Percentiles rank a stretch among this genome's conserved stretches.
These are phyloP conservation scores for Kalanchoe fedtschenkoi DNA, from an alignment of 164 flowering plant species.

Conservation along the genomic window DNA sequence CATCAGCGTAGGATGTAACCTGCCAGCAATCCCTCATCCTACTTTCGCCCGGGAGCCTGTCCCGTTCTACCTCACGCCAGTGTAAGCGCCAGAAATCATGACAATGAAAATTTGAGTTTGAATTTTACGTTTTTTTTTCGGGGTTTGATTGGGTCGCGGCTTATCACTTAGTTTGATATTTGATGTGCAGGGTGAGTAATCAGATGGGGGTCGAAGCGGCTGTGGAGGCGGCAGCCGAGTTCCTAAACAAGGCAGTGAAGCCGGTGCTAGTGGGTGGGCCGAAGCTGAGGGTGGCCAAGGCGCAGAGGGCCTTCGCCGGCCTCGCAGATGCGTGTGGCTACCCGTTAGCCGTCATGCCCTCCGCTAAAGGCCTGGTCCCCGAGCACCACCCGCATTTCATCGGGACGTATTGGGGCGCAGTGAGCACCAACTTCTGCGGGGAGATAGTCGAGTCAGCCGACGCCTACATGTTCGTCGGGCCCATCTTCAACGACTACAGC, in stretches of 20 bases:
- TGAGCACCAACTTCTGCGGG: conserved; percentile 47
- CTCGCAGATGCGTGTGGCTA: conserved; percentile 60
- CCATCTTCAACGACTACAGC: conserved; percentile 68
- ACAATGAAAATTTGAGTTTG: background rate
- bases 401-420: conserved; percentile 82
- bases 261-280: conserved; percentile 66
- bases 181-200: conserved; percentile 49
- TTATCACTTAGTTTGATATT: too few species aligned
- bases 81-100: conserved; percentile 19
- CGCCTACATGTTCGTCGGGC: conserved; percentile 63
- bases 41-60: conserved; percentile 51
- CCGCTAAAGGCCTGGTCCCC: conserved; percentile 62
- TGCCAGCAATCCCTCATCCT: conserved; percentile 54
- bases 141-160: too few species aligned
- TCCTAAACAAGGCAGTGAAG: conserved; percentile 58
- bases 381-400: conserved; percentile 60
- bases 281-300: conserved; percentile 47
- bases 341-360: conserved; percentile 61
- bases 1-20: conserved; percentile 53
- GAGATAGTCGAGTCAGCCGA: conserved; percentile 83
- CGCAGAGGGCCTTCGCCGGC: conserved; percentile 42
- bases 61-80: conserved; percentile 43
- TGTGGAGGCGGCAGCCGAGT: conserved; percentile 51
- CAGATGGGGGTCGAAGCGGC: conserved; percentile 57
- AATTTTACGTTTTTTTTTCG: background rate